A percentile compares a stretch with the other conserved stretches of the same genome.
These are phyloP conservation scores for Orbilia oligospora DNA, from an alignment of 2,329 filamentous ascomycete genomes.

Conservation along the genomic window DNA sequence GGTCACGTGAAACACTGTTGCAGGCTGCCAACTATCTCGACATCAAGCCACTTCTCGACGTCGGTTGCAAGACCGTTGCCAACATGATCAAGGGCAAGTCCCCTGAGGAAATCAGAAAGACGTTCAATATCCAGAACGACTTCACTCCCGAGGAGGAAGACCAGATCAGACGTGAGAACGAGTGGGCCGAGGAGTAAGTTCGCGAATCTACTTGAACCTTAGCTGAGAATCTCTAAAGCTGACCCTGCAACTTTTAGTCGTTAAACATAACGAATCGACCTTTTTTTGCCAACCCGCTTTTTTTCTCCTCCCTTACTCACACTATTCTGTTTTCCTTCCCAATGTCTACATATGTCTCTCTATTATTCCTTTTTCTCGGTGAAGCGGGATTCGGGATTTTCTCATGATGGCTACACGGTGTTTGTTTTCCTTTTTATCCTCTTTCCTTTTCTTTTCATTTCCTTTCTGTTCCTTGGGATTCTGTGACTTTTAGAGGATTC, in stretches of 20 bases:
- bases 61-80: conserved; percentile 98
- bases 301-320: neutral
- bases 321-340: conserved; percentile 2
- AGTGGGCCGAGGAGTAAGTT: conserved; percentile 85
- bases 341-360: conserved; percentile 23
- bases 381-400: conserved; percentile 18
- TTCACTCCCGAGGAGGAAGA: conserved; percentile 99
- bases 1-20: conserved; percentile 41
- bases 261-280: conserved; percentile 25
- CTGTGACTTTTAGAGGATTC: conserved; percentile 25
- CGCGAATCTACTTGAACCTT: neutral
- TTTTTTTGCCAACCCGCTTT: conserved; percentile 12
- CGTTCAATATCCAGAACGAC: conserved; percentile 99
- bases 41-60: conserved; percentile 97
- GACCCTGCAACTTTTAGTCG: conserved; percentile 27
- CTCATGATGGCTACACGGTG: conserved; percentile 16
- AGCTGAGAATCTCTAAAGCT: neutral
- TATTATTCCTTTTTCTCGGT: conserved; percentile 19
- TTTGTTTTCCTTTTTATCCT: conserved; percentile 9
- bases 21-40: conserved; percentile 98
- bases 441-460: neutral
- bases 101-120: conserved; percentile 98
- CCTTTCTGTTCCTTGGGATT: conserved; percentile 12
- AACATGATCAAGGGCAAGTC: conserved; percentile 99
- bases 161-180: conserved; percentile 92